These are phyloP conservation scores for Spirogloea muscicola DNA, from an alignment of 139 green algal species.

Conservation along the genomic window DNA sequence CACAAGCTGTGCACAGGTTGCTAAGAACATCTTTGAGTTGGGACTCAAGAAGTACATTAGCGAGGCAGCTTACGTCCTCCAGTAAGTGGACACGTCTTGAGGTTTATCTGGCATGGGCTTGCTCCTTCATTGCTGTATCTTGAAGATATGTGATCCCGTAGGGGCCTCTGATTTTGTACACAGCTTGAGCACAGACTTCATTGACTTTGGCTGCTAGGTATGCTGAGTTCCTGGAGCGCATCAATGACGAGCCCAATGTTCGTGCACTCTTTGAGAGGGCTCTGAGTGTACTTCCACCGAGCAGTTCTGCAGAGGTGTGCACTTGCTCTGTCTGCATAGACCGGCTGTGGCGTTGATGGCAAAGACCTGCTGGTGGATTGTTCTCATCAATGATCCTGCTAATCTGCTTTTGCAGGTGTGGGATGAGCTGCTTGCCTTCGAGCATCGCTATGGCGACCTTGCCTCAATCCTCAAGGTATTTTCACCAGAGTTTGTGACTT, in stretches of 20 bases:
- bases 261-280: constrained; percentile 74
- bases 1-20: constrained; percentile 59
- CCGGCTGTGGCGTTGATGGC: background rate
- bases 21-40: constrained; percentile 89
- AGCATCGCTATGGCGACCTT: constrained; percentile 25
- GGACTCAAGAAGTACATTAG: constrained; percentile 68
- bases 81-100: no score
- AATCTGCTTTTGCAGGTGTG: constrained; percentile 41
- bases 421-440: constrained; percentile 17
- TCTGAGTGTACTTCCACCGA: constrained; percentile 46
- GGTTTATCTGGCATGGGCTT: no score
- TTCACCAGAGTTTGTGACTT: no score
- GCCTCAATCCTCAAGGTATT: constrained; percentile 24
- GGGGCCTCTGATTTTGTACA: no score
- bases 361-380: background rate
- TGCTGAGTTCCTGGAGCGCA: constrained; percentile 36
- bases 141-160: no score
- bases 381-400: no score
- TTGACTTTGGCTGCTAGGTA: background rate
- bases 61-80: constrained; percentile 67
- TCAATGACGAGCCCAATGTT: constrained; percentile 75
- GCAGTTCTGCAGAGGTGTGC: constrained; percentile 23
- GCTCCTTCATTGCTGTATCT: no score
- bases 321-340: background rate
- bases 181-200: no score